Evolutionary conservation across 1,284 basidiomycete genomes (phyloP), one percentile per base, ranked within the genome.

Genomic region (Puccinia triticina): DNA sequence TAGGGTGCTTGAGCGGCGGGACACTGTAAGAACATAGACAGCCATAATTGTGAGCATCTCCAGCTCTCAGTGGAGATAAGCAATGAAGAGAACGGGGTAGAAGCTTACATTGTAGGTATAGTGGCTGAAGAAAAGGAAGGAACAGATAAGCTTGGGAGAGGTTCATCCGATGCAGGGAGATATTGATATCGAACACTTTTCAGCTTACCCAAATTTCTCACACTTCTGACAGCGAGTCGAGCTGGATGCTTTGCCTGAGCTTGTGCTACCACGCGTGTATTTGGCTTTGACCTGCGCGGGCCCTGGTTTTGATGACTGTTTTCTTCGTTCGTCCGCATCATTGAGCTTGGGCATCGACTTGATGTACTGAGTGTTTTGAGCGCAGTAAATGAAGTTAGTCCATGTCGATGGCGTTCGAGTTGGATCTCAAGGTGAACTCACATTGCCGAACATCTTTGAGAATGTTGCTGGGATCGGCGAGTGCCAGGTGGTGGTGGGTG

Each of bases 181-280:
- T 32, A 43, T 12, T 10, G n/a, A 59, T 11, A 43, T 11, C 23
- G 3, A 23, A 50, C 32, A 72, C 8, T 4, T 29, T 34, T 21
- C 7, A 48, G 59, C 69, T 43, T 32, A 80, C 78, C 78, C 78
- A 59, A 80, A 73, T 40, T 61, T 72, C 46, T 80, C 78, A 32
- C 78, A 80, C 34, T 61, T 71, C 50, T 80, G 78, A 61, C 78
- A 80, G 29, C 78, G 66, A 26, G 78, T 80, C 23, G 48, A 71
- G 55, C 66, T 57, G 10, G 78, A 59, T 23, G 78, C 66, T 29
- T 80, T 78, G 2, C 77, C 77, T 16, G 64, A 67, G 66, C 77
- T 66, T 26, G 64, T 78, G 59, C 40, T 26, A 48, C 64, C 77
- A 21, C 66, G 66, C 26, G 59, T 78, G 43, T 78, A 69, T 53